Evolutionary conservation across 345 rosid species (phyloP).

Genomic region (Passiflora organensis): DNA sequence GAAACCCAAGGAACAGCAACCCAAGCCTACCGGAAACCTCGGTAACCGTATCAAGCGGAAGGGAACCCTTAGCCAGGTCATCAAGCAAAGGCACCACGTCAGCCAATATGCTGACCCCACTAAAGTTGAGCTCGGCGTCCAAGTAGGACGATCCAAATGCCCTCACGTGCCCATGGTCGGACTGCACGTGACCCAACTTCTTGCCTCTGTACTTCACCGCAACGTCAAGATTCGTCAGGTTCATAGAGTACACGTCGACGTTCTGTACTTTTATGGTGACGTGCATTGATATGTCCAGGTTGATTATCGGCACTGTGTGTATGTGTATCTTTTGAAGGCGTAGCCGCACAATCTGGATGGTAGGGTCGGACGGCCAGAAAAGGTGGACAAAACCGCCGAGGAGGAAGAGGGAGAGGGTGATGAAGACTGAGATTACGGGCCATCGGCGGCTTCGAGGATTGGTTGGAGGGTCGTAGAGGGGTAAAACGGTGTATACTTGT

Average conservation of each 20-base stretch:
- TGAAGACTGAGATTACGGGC: conserved; percentile 20
- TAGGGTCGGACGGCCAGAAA: conserved; percentile 78
- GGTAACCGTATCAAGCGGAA: conserved; percentile 49
- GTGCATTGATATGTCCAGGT: conserved; percentile 48
- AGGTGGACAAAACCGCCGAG: conserved; percentile 34
- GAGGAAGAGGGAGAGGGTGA: conserved; percentile 22
- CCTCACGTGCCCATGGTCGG: conserved; percentile 48
- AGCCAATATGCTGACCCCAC: conserved; percentile 48
- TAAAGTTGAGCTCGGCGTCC: conserved; percentile 57
- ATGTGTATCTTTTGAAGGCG: conserved; percentile 43
- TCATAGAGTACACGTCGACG: conserved; percentile 64
- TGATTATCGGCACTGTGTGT: conserved; percentile 39
- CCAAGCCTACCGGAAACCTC: conserved; percentile 56
- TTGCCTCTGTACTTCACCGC: conserved; percentile 58
- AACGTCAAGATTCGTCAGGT: conserved; percentile 48
- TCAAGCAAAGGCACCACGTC: conserved; percentile 49
- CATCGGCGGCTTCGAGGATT: conserved; percentile 10
- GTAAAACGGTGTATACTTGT: conserved; percentile 25
- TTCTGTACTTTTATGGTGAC: conserved; percentile 56
- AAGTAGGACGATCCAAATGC: conserved; percentile 59
- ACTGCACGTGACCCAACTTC: conserved; percentile 63
- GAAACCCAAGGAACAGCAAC: conserved; percentile 44
- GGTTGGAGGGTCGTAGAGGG: not conserved
- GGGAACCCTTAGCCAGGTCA: conserved; percentile 36
- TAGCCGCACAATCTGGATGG: conserved; percentile 45